phyloP scores from a whole-genome alignment of 1,284 basidiomycete genomes.

The Rhodotorula glutinis region DNA sequence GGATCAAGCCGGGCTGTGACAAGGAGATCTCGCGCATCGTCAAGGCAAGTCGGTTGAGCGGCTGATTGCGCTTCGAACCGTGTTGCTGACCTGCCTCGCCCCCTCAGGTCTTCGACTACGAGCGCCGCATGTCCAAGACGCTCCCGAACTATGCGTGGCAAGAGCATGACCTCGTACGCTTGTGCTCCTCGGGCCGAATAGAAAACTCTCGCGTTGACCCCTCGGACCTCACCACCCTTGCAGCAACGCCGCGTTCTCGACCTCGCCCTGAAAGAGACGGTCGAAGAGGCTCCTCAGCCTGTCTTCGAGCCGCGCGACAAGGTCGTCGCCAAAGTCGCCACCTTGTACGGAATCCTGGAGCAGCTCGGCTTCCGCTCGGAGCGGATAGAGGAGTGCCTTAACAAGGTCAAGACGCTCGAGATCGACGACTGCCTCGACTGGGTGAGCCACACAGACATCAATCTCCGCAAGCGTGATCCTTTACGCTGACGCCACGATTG shows the following conservation, averaged over 20 bases:
- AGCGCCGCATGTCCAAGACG: constrained; percentile 69
- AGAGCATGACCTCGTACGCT: constrained; percentile 43
- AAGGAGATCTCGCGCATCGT: constrained; percentile 74
- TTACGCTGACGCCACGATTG: background rate
- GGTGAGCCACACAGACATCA: constrained; percentile 56
- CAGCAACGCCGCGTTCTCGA: constrained; percentile 43
- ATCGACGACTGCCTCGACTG: constrained; percentile 90
- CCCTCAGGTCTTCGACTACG: constrained; percentile 72
- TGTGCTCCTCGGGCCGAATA: background rate
- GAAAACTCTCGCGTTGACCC: background rate
- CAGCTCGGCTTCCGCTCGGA: constrained; percentile 75
- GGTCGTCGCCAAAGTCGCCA: constrained; percentile 64
- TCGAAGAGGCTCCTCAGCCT: constrained; percentile 24
- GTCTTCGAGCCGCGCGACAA: constrained; percentile 63
- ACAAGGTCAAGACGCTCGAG: constrained; percentile 61
- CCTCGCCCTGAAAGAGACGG: constrained; percentile 29
- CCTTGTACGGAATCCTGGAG: constrained; percentile 77
- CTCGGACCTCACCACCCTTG: too few species aligned
- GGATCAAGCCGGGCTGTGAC: constrained; percentile 80
- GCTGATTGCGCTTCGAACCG: too few species aligned
- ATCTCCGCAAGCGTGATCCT: background rate
- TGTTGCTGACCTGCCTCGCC: background rate
- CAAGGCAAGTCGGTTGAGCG: constrained; percentile 53
- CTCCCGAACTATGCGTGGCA: constrained; percentile 57
- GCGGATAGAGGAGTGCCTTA: constrained; percentile 67